phyloP scores from a whole-genome alignment of 192 early-diverging fungal species.

The Backusella parvicylindrica region DNA sequence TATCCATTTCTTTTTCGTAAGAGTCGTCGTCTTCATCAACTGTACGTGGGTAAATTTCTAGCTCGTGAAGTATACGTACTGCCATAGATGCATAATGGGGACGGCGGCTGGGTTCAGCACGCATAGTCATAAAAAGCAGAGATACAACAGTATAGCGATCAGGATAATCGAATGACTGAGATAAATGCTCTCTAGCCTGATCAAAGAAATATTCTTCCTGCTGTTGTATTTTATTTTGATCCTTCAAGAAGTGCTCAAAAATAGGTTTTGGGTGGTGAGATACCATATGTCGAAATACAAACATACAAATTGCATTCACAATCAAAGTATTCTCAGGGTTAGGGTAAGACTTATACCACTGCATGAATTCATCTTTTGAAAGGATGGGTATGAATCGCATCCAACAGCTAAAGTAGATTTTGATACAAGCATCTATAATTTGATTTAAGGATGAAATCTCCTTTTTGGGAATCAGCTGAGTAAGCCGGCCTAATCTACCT shows the following conservation, averaged over 20 bases:
- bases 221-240: conserved; percentile 26
- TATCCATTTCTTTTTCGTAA: conserved; percentile 34
- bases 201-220: conserved; percentile 37
- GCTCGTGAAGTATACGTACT: conserved; percentile 22
- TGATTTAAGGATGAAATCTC: conserved; percentile 10
- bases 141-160: conserved; percentile 28
- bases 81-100: conserved; percentile 31
- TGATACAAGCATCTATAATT: conserved; percentile 27
- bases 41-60: conserved; percentile 33
- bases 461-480: neutral
- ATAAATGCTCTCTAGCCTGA: conserved; percentile 20
- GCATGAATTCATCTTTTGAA: conserved; percentile 29
- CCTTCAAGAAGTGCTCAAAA: conserved; percentile 3
- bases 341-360: conserved; percentile 26
- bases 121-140: conserved; percentile 16
- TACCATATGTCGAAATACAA: conserved; percentile 25
- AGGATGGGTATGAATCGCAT: conserved; percentile 27
- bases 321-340: conserved; percentile 23
- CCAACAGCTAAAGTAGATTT: conserved; percentile 36
- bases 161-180: conserved; percentile 32
- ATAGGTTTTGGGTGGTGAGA: conserved; percentile 19
- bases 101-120: conserved; percentile 21
- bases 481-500: conserved; percentile 3
- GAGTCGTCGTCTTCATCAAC: conserved; percentile 10
- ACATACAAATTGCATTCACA: conserved; percentile 35